Conservation (phyloP, 2,329 filamentous ascomycete genomes). For the Curvularia verruculosa region DNA sequence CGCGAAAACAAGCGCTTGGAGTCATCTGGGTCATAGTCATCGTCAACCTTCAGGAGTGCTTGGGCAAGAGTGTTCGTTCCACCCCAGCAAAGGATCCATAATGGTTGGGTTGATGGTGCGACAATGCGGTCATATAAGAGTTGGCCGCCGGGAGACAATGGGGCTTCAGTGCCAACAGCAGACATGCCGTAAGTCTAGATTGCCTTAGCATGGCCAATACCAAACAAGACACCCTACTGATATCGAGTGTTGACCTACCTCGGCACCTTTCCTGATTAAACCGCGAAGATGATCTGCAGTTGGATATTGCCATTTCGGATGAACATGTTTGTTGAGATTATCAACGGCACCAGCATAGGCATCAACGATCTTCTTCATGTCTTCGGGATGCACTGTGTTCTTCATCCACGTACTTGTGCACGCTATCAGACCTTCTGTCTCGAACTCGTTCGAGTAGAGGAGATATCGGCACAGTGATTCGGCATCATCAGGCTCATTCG, state of each 20-base stretch:
- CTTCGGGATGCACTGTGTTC: slow-evolving; percentile 41
- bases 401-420: slow-evolving; percentile 51
- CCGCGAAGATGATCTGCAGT: slow-evolving; percentile 32
- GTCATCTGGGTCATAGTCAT: slow-evolving; percentile 40
- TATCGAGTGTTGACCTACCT: slow-evolving; percentile 25
- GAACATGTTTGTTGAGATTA: slow-evolving; percentile 58
- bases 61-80: slow-evolving; percentile 61
- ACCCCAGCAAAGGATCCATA: slow-evolving; percentile 62
- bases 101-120: slow-evolving; percentile 49
- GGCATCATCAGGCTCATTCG: slow-evolving; percentile 50
- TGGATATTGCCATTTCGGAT: slow-evolving; percentile 44
- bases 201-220: slow-evolving; percentile 3
- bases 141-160: slow-evolving; percentile 53
- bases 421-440: slow-evolving; percentile 49
- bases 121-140: slow-evolving; percentile 54
- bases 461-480: slow-evolving; percentile 49
- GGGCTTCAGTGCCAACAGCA: slow-evolving; percentile 38
- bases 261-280: slow-evolving; percentile 40
- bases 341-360: slow-evolving; percentile 45
- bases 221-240: not conserved
- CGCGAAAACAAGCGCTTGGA: slow-evolving; percentile 41
- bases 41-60: slow-evolving; percentile 52
- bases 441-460: slow-evolving; percentile 48
- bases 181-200: slow-evolving; percentile 49
- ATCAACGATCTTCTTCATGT: slow-evolving; percentile 46